Base-by-base conservation (phyloP, 371 early-diverging fungal genomes). In the Lichtheimia corymbifera region DNA sequence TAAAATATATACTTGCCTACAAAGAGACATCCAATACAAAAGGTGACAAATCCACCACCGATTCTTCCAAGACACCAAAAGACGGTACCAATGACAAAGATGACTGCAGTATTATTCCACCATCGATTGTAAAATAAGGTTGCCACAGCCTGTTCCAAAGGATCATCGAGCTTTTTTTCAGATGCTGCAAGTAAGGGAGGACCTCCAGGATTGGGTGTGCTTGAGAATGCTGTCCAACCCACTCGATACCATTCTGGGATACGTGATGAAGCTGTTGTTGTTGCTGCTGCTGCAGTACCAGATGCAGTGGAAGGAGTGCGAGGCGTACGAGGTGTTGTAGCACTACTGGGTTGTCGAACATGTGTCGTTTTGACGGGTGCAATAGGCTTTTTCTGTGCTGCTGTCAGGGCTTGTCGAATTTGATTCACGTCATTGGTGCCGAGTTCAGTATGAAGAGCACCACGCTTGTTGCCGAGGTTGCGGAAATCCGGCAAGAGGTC, bases 11-110 rank as follows among this genome's bases (percentile, higher is more conserved):
- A 59, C 65, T 70, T 76, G 83, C 83, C 77, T 20, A 86, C 73
- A 55, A 79, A 81, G n/a, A 78, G 59, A 63, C 71, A 72, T 14
- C 81, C 73, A 6, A 85, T 55, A 9, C 73, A 58, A 17, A 85
- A 62, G 4, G 85, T 74, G 51, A 82, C 71, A 5, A 85, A 42
- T 17, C 88, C 87, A 43, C 79, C 77, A 40, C 81, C 83, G 42
- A 85, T 53, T 44, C 71, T 66, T 0, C 87, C 71, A 1, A 81
- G 53, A n/a, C 61, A 14, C 72, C 69, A 81, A 20, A 75, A 63
- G 18, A 66, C 63, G 22, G 73, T 17, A 5, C 72, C 79, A 40
- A 75, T 69, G 13, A 70, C 52, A 50, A 78, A 66, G 2, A 81
- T 47, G 3, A 70, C 73, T 12, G 70, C 66, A 5, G 65, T 63